Evolutionary conservation across 2,329 filamentous ascomycete species (phyloP).

Genomic region (Botrytis deweyae): DNA sequence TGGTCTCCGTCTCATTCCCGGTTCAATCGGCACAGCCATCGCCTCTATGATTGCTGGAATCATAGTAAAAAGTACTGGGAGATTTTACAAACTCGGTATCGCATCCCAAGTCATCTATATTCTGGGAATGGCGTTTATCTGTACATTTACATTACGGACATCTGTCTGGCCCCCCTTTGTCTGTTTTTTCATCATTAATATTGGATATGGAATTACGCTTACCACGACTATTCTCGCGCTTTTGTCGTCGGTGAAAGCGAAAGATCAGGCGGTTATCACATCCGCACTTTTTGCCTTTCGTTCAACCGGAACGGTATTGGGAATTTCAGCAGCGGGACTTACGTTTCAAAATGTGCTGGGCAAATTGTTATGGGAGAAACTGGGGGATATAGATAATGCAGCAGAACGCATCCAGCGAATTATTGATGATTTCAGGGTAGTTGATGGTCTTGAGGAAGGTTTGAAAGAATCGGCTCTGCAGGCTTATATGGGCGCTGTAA

Average conservation of each 20-base stretch:
- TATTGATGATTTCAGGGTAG: conserved; percentile 2
- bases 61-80: conserved; percentile 66
- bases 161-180: conserved; percentile 51
- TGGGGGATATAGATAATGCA: conserved; percentile 17
- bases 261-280: conserved; percentile 71
- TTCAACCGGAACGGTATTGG: conserved; percentile 66
- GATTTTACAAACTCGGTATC: conserved; percentile 67
- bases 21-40: conserved; percentile 58
- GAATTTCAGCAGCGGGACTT: conserved; percentile 46
- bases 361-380: conserved; percentile 22
- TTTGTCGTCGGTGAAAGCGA: conserved; percentile 62
- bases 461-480: conserved; percentile 5
- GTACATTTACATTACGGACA: conserved; percentile 54
- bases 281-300: conserved; percentile 79
- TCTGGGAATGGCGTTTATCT: conserved; percentile 53
- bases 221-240: conserved; percentile 69
- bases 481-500: conserved; percentile 18
- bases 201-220: conserved; percentile 60
- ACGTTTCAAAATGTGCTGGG: conserved; percentile 26
- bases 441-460: neutral
- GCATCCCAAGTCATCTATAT: conserved; percentile 42
- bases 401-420: conserved; percentile 1
- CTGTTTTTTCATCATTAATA: conserved; percentile 51
- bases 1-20: conserved; percentile 65
- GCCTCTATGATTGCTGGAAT: conserved; percentile 62